Base-by-base conservation (phyloP, 495 filamentous ascomycete genomes). In the Neurospora sp. region DNA sequence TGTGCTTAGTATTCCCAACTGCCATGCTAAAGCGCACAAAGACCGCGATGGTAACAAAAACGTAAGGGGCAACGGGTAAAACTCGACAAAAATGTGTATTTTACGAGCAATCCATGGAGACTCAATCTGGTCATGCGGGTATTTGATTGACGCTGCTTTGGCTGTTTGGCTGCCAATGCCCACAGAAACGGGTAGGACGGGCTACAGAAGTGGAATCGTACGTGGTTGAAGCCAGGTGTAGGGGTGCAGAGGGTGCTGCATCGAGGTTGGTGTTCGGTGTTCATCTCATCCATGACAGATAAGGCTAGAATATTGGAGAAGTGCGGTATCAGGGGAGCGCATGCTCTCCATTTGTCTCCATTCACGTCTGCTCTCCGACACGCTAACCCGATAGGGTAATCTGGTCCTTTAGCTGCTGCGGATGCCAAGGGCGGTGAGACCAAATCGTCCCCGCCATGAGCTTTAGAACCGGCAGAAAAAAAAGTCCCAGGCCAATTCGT, bases 391-490 rank as follows among this genome's bases (percentile, higher is more conserved):
- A 35, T 66, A 18, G 6, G 54, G 54, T 66, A 66, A 66, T 18
- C 5, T 62, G 11, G 54, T 31, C 23, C 54, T 62, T 62, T 66
- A 37, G 54, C 39, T 42, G 39, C 39, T 18, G 39, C 23, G 38
- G 23, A 71, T 31, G n/a, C 70, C 70, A 41, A 71, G 40, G 77
- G 78, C 78, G 78, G 78, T 79, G 77, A 77, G 35, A 3, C 14
- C 38, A 70, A 40, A 6, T 14, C 3, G 5, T 73, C 74, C 78
- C 76, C 76, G 76, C 78, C 72, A 76, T 73, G 72, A 73, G 20
- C 39, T 23, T 71, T 71, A 71, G 75, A 74, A 74, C 41, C 70
- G 78, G 78, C 78, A 81, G 79, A 80, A 81, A 79, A 79, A 78
- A 78, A 79, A 73, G 59, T 79, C 46, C 72, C 73, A 75, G 69